A percentile compares a stretch with the other conserved stretches of the same genome.
Evolutionary conservation across 345 rosid genomes (phyloP).

Genomic region (Viola odorata): DNA sequence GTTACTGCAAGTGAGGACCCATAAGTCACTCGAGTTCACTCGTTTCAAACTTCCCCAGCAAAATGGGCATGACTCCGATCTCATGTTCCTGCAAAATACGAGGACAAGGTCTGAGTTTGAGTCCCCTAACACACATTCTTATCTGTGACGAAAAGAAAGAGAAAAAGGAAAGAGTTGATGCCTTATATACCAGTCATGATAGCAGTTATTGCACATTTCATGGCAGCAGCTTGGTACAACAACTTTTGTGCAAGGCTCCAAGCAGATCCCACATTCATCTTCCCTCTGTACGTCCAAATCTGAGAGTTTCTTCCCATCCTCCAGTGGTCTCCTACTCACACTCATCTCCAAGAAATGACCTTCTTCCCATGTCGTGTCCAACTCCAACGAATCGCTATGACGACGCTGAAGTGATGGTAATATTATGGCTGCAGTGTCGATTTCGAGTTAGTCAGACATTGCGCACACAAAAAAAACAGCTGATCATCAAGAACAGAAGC

Average conservation of each 20-base stretch:
- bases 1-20: conserved; percentile 21
- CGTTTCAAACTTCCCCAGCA: background rate
- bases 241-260: conserved; percentile 31
- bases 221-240: conserved; percentile 29
- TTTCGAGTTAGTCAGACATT: conserved; percentile 7
- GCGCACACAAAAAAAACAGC: background rate
- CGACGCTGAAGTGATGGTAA: conserved; percentile 26
- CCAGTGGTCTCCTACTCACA: conserved; percentile 18
- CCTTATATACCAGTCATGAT: conserved; percentile 20
- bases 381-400: conserved; percentile 14
- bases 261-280: conserved; percentile 31
- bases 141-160: background rate
- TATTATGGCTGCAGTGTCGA: conserved; percentile 16
- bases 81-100: background rate
- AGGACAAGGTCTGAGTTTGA: background rate
- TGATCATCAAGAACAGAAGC: background rate
- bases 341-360: conserved; percentile 13
- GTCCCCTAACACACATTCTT: too few species aligned
- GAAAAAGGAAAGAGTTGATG: background rate
- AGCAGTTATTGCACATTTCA: conserved; percentile 34
- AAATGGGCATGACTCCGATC: background rate
- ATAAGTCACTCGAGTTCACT: background rate
- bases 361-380: conserved; percentile 12
- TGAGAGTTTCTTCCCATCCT: conserved; percentile 14
- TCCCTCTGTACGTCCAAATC: conserved; percentile 19